Conservation (phyloP, 2,329 filamentous ascomycete species). For the Phialemonium atrogriseum region DNA sequence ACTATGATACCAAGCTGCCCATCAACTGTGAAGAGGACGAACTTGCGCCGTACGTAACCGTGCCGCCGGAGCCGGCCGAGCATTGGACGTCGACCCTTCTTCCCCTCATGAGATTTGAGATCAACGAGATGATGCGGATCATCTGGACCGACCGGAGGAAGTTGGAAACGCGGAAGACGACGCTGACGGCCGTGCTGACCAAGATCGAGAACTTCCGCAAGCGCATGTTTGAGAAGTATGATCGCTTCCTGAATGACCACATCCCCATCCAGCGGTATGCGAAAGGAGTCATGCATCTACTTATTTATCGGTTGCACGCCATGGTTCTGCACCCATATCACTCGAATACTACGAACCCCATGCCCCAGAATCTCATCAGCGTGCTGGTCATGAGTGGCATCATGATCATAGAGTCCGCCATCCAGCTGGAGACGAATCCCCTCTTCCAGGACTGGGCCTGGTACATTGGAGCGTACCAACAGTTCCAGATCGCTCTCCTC, state of each 20-base stretch:
- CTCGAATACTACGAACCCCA: constrained; percentile 29
- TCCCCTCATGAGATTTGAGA: constrained; percentile 61
- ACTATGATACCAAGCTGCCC: constrained; percentile 67
- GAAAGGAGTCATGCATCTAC: constrained; percentile 55
- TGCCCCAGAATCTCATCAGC: constrained; percentile 56
- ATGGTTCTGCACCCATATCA: constrained; percentile 64
- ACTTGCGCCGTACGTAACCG: constrained; percentile 32
- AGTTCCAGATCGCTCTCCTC: constrained; percentile 63
- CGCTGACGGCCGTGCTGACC: constrained; percentile 54
- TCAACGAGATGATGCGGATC: constrained; percentile 62
- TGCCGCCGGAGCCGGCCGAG: constrained; percentile 35
- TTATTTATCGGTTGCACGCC: constrained; percentile 55
- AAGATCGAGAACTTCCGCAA: constrained; percentile 63
- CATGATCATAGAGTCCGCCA: constrained; percentile 38
- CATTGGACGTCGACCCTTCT: constrained; percentile 63
- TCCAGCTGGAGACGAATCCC: constrained; percentile 34
- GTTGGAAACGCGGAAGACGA: constrained; percentile 52
- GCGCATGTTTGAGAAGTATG: constrained; percentile 57
- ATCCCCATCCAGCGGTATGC: constrained; percentile 56
- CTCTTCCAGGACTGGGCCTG: constrained; percentile 54
- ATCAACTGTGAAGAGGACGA: constrained; percentile 62
- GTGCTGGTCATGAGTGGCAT: constrained; percentile 56
- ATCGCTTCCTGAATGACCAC: constrained; percentile 49
- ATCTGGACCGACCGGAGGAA: constrained; percentile 63
- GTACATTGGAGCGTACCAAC: constrained; percentile 64